Conservation (phyloP, 1,284 basidiomycete species). For the Fereydounia khargensis region DNA sequence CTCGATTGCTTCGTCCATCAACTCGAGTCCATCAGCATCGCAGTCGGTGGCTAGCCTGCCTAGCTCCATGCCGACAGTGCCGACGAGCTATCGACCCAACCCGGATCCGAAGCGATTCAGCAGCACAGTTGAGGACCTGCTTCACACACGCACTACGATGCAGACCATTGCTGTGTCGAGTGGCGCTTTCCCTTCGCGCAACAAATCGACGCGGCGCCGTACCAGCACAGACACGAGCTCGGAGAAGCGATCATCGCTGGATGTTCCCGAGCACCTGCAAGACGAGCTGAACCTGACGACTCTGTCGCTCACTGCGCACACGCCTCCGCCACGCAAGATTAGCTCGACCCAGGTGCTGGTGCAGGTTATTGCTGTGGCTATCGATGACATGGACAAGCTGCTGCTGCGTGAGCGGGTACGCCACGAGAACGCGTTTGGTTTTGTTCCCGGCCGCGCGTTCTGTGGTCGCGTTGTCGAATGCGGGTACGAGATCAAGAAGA, state of each 20-base stretch:
- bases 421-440: slow-evolving; percentile 53
- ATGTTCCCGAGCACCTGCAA: slow-evolving; percentile 37
- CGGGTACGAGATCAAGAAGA: slow-evolving; percentile 57
- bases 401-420: slow-evolving; percentile 54
- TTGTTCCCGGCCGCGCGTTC: slow-evolving; percentile 59
- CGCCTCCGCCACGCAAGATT: slow-evolving; percentile 56
- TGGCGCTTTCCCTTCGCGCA: slow-evolving; percentile 24
- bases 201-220: slow-evolving; percentile 23
- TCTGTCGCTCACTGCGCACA: slow-evolving; percentile 48
- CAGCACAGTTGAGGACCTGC: slow-evolving; percentile 39
- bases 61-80: slow-evolving; percentile 33
- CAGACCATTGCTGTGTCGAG: slow-evolving; percentile 46
- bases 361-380: slow-evolving; percentile 58
- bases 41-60: slow-evolving; percentile 27
- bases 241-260: slow-evolving; percentile 17
- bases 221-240: slow-evolving; percentile 14
- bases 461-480: slow-evolving; percentile 58
- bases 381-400: slow-evolving; percentile 57
- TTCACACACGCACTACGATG: slow-evolving; percentile 52
- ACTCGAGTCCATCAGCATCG: slow-evolving; percentile 30
- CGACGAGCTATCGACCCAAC: slow-evolving; percentile 37
- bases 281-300: slow-evolving; percentile 41
- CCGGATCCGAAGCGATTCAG: slow-evolving; percentile 37
- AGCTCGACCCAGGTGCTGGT: slow-evolving; percentile 57
- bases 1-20: slow-evolving; percentile 10